Evolutionary conservation across 2,329 filamentous ascomycete genomes (phyloP), one percentile per base, ranked within the genome.

Genomic region (Aspergillus sp.): DNA sequence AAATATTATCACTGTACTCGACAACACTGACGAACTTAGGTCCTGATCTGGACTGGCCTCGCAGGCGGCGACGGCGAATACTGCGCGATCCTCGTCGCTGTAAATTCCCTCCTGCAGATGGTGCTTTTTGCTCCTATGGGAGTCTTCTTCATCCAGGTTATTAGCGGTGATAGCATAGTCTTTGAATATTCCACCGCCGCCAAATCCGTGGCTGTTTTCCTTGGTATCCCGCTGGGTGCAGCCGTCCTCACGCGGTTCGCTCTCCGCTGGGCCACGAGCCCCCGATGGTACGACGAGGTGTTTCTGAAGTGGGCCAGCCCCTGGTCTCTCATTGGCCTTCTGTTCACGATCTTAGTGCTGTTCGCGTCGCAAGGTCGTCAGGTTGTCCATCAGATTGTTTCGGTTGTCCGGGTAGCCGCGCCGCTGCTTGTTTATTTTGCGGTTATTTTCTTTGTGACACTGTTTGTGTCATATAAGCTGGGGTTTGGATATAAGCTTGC

Each of bases 311-410:
- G 81, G 64, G 76, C 84, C 4, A 81, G 84, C 0, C 91, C 91
- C 0, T 87, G 84, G 78, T 93, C 88, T 0, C 79, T 96, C 1
- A 82, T 96, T 57, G 91, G 91, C 0, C 79, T 96, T 4, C 75
- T 96, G 0, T 96, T 91, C 75, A 96, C 91, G 1, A 94, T 96
- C 61, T 71, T 94, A 3, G 85, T 96, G 0, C 78, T 96, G 3
- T 96, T 96, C 66, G 90, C 88, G 0, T 89, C 87, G 1, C 90
- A 96, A 66, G 90, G 90, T 3, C 74, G 75, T n/a, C 84, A 85
- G 47, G 88, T 94, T 1, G 86, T 92, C 1, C 82, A 89, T 58
- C 89, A 95, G 71, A 89, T 95, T 55, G 87, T 91, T 0, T 87
- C 88, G 0, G 91, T 96, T 0, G 74, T 94, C 4, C 81, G 91